Percentiles rank a stretch among this genome's conserved stretches.
Conservation (phyloP, 208 protist genomes). For the Phytomonas serpens region DNA sequence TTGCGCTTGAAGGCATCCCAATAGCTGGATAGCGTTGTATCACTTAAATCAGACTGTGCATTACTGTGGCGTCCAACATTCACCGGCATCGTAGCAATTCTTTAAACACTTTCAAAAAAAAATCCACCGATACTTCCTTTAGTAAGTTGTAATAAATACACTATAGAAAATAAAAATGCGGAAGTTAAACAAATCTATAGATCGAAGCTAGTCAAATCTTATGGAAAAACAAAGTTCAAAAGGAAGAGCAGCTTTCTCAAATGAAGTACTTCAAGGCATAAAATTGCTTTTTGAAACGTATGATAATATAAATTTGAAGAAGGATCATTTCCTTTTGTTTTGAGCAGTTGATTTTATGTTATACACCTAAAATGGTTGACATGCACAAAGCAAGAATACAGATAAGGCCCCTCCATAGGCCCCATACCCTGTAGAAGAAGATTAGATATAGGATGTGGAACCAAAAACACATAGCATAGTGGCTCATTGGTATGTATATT, state of each 20-base stretch:
- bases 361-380: not conserved
- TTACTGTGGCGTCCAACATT: slow-evolving; percentile 3
- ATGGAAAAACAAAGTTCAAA: not conserved
- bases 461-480: too few species aligned
- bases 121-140: slow-evolving; percentile 3
- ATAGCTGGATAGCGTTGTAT: not conserved
- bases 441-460: too few species aligned
- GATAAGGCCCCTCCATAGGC: not conserved
- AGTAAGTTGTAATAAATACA: not conserved
- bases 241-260: not conserved
- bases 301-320: not conserved
- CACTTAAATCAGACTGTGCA: not conserved
- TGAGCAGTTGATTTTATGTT: not conserved
- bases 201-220: not conserved
- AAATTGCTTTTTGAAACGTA: not conserved
- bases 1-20: not conserved
- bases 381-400: not conserved
- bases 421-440: too few species aligned
- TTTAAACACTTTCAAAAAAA: not conserved
- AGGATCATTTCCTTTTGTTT: not conserved
- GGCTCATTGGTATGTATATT: too few species aligned
- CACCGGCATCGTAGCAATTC: slow-evolving; percentile 2
- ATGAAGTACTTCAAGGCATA: not conserved
- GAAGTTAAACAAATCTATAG: not conserved
- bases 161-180: not conserved